A percentile compares a stretch with the other conserved stretches of the same genome.
These are phyloP conservation scores for Penicillium lagena DNA, from an alignment of 495 filamentous ascomycete genomes.

Conservation along the genomic window DNA sequence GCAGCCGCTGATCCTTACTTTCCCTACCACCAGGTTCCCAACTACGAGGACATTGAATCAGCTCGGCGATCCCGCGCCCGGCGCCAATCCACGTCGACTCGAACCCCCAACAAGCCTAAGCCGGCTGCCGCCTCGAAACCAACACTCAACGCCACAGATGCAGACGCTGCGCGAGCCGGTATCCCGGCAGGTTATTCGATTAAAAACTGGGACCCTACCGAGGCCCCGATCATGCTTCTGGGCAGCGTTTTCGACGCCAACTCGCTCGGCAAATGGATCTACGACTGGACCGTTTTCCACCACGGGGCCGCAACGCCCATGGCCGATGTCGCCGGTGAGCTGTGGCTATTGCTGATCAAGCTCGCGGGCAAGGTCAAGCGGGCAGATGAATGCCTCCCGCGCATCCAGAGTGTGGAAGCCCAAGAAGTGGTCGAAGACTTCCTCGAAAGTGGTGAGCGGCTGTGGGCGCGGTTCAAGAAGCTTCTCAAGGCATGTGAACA, in stretches of 20 bases:
- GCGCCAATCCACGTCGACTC: slow-evolving; percentile 45
- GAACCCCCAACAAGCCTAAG: slow-evolving; percentile 38
- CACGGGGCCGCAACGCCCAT: slow-evolving; percentile 82
- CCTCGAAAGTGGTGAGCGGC: slow-evolving; percentile 80
- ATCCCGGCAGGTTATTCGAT: slow-evolving; percentile 91
- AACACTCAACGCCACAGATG: slow-evolving; percentile 71
- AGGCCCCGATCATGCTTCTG: slow-evolving; percentile 87
- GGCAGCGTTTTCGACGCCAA: slow-evolving; percentile 97
- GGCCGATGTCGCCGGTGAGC: slow-evolving; percentile 85
- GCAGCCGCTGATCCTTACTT: slow-evolving; percentile 48
- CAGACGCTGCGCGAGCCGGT: slow-evolving; percentile 69
- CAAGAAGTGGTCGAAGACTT: slow-evolving; percentile 85
- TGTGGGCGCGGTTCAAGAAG: slow-evolving; percentile 80
- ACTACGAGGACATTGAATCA: slow-evolving; percentile 35
- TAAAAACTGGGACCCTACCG: slow-evolving; percentile 97
- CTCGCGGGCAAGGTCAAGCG: slow-evolving; percentile 94
- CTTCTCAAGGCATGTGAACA: slow-evolving; percentile 86
- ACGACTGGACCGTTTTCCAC: slow-evolving; percentile 97
- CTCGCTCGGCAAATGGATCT: slow-evolving; percentile 97
- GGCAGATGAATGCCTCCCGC: slow-evolving; percentile 71
- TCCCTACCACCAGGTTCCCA: slow-evolving; percentile 45
- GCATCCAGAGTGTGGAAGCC: slow-evolving; percentile 64
- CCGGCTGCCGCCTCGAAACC: slow-evolving; percentile 37
- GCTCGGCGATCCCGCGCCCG: slow-evolving; percentile 38
- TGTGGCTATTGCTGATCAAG: slow-evolving; percentile 94